phyloP scores from a whole-genome alignment of 768 basidiomycete species.

The Serendipita indica region DNA sequence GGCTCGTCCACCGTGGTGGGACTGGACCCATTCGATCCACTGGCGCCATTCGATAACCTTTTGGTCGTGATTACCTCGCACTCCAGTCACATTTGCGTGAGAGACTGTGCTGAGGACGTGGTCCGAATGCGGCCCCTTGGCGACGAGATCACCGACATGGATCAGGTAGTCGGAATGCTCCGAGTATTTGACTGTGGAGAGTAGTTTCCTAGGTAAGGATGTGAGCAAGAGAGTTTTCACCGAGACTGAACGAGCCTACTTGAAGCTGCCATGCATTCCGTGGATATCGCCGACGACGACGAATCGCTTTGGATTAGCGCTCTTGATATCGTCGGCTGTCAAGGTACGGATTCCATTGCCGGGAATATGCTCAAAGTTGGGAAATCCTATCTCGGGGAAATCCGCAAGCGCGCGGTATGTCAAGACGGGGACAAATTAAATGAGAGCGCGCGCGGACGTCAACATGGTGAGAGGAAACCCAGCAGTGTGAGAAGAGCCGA shows the following conservation, averaged over 20 bases:
- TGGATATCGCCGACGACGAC: constrained; percentile 83
- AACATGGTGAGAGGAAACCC: not conserved
- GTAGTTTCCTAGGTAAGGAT: constrained; percentile 36
- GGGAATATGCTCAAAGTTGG: not conserved
- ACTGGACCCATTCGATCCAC: constrained; percentile 69
- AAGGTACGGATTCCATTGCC: constrained; percentile 15
- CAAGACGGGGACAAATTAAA: too few relatives aligned
- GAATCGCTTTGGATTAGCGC: constrained; percentile 29
- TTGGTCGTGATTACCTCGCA: constrained; percentile 93
- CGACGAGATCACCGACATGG: constrained; percentile 69
- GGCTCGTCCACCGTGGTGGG: constrained; percentile 29
- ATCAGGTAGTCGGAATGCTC: constrained; percentile 51
- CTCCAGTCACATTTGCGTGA: constrained; percentile 49
- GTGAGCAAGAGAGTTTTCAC: constrained; percentile 1
- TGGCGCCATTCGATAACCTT: constrained; percentile 74
- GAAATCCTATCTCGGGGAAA: not conserved
- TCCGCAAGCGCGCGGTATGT: not conserved
- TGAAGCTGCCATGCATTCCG: constrained; percentile 55
- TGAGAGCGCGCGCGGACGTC: not conserved
- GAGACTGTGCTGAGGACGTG: constrained; percentile 52
- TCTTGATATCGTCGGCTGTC: constrained; percentile 16
- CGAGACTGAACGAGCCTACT: constrained; percentile 23
- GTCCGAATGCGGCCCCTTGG: constrained; percentile 56
- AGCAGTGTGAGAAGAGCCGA: not conserved
- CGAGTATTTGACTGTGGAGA: constrained; percentile 46